Percentiles rank a stretch among this genome's conserved stretches.
phyloP scores from a whole-genome alignment of 2,329 filamentous ascomycete genomes.

The Cytospora piceae region DNA sequence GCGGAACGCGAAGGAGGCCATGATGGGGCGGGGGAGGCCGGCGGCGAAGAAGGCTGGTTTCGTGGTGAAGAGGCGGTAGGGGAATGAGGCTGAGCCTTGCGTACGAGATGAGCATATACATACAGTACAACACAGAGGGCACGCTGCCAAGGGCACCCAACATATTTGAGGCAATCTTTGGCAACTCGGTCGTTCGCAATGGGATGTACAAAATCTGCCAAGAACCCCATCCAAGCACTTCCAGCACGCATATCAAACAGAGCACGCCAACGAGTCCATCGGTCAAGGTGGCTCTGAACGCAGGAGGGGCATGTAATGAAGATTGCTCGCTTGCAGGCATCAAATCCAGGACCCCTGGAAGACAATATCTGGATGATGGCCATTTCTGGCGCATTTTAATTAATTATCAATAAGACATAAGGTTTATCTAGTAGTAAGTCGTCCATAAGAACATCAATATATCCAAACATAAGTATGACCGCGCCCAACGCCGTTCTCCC shows the following conservation, averaged over 20 bases:
- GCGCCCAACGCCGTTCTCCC: neutral
- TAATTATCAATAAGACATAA: slow-evolving; percentile 23
- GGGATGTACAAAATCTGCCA: neutral
- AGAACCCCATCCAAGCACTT: too few species aligned
- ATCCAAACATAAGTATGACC: slow-evolving; percentile 6
- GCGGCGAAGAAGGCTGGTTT: slow-evolving; percentile 49
- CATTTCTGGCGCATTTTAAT: neutral
- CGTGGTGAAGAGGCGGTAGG: slow-evolving; percentile 42
- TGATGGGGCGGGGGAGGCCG: slow-evolving; percentile 51
- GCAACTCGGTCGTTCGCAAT: neutral
- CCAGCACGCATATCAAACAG: too few species aligned
- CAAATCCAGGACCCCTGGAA: neutral
- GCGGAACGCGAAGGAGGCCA: slow-evolving; percentile 46
- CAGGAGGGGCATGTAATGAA: too few species aligned
- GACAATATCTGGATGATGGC: neutral
- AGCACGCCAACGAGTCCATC: neutral
- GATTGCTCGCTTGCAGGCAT: neutral
- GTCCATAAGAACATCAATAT: slow-evolving; percentile 12
- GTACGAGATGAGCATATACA: neutral
- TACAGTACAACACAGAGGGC: neutral
- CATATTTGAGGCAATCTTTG: neutral
- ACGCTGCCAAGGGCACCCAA: neutral
- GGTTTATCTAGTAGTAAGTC: slow-evolving; percentile 1
- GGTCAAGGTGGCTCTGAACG: neutral
- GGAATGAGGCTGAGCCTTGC: neutral